phyloP scores from a whole-genome alignment of 2,329 filamentous ascomycete genomes.

The Trichoderma sp. region DNA sequence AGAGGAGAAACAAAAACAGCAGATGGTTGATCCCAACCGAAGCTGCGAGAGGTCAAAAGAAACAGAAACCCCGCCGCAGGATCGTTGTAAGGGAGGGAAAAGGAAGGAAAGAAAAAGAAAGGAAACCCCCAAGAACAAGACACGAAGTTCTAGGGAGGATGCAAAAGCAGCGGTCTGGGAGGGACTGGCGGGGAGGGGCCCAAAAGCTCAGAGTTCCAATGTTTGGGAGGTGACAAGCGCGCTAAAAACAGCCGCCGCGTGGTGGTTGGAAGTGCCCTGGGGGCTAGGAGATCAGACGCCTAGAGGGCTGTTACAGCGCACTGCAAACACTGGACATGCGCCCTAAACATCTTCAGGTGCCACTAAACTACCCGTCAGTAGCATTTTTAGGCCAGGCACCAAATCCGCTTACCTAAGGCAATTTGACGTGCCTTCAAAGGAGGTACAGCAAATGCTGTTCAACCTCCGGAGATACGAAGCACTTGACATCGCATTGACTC shows the following conservation, averaged over 20 bases:
- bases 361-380: neutral
- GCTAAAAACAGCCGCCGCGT: slow-evolving; percentile 19
- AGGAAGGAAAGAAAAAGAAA: neutral
- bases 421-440: neutral
- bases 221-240: slow-evolving; percentile 19
- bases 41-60: neutral
- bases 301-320: neutral
- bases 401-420: neutral
- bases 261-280: slow-evolving; percentile 15
- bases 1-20: neutral
- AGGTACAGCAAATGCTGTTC: neutral
- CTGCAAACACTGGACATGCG: neutral
- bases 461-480: neutral
- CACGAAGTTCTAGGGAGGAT: slow-evolving; percentile 8
- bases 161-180: slow-evolving; percentile 21
- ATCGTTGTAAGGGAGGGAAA: neutral
- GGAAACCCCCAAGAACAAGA: neutral
- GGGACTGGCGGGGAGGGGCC: slow-evolving; percentile 13
- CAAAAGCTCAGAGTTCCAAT: slow-evolving; percentile 2
- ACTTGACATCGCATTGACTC: neutral
- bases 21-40: neutral
- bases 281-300: neutral
- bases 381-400: neutral
- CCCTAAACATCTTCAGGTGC: neutral
- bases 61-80: neutral